Base-by-base conservation (phyloP, 2,329 filamentous ascomycete species). In the Colletotrichum sp. region DNA sequence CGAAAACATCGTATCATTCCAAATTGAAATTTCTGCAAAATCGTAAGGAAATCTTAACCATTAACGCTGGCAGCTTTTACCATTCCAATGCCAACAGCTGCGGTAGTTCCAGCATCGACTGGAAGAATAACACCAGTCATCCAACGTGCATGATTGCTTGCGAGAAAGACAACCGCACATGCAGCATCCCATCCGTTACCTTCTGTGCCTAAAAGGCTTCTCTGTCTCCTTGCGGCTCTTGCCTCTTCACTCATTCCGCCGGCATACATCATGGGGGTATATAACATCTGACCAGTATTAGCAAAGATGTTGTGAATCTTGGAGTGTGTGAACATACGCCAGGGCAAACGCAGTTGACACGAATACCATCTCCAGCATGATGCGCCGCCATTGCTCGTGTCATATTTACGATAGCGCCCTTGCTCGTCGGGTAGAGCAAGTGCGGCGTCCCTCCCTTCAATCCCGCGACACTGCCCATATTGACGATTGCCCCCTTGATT, bases 381-480 rank as follows among this genome's bases (percentile, higher is more conserved):
- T 87, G 84, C 2, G 85, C 85, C 6, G 86, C 86, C 86, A 88
- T 88, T 3, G 86, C 85, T 3, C 85, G 78, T 3, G 86, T 88
- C 86, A 88, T 87, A 30, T 87, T 84, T 8, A 87, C 81, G n/a
- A 88, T 82, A 2, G 85, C 85, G 6, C 85, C 85, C 72, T 87
- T 86, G 74, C 81, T 84, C 8, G 85, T 86, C 18, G 85, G 85
- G 70, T 87, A 86, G 8, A 86, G 75, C 7, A 87, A 75, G 72
- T 83, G 81, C 3, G 84, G 84, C 57, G 82, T 85, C 5, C 85
- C 85, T 6, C 85, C 85, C n/a, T 83, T 83, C 36, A 89, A 67
- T 0, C 91, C 91, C 0, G 92, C 91, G 2, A 93, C 92, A 63
- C 87, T 90, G 3, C 89, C 90, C 86, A 94, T 91, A 79, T 94